Evolutionary conservation across 2,329 filamentous ascomycete genomes (phyloP).

Genomic region (Nemania sp.): DNA sequence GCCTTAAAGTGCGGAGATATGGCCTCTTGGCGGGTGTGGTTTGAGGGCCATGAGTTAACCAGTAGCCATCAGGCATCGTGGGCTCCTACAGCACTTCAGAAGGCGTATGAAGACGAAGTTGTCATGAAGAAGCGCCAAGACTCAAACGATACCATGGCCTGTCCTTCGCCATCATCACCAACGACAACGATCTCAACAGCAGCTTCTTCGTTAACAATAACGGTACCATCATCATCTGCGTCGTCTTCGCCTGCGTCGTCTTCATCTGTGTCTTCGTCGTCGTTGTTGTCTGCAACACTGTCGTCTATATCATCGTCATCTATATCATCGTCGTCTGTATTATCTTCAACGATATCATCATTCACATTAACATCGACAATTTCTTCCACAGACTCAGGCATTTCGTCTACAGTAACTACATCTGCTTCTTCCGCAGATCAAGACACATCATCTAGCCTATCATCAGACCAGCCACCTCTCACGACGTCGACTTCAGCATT

Average conservation of each 20-base stretch:
- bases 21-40: slow-evolving; percentile 5
- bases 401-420: neutral
- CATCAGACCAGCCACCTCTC: neutral
- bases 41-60: neutral
- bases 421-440: neutral
- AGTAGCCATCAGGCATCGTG: neutral
- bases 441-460: neutral
- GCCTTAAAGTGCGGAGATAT: neutral
- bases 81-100: neutral
- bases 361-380: too few relatives aligned
- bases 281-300: too few relatives aligned
- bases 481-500: neutral
- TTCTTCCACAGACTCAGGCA: neutral
- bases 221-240: too few relatives aligned
- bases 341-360: too few relatives aligned
- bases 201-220: too few relatives aligned
- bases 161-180: neutral
- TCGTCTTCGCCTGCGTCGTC: too few relatives aligned
- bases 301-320: too few relatives aligned
- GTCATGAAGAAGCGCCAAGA: neutral
- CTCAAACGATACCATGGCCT: neutral
- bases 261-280: too few relatives aligned
- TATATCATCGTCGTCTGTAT: too few relatives aligned
- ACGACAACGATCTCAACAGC: neutral
- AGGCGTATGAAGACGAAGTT: neutral